These are phyloP conservation scores for Pythium folliculosum DNA, from an alignment of 352 stramenopile genomes.

Conservation along the genomic window DNA sequence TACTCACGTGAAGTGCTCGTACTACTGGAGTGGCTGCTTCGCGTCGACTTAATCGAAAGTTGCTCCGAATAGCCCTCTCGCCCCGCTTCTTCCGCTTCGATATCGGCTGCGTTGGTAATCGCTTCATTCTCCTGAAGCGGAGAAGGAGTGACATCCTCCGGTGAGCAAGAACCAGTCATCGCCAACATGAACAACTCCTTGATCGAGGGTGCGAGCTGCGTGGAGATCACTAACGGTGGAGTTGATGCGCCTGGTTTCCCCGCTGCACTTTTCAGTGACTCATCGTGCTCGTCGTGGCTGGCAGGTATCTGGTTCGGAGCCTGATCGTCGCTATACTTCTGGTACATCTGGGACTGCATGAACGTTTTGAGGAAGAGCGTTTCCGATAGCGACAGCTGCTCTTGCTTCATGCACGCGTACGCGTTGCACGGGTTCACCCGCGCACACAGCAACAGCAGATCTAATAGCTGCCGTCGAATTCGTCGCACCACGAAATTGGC, in stretches of 20 bases:
- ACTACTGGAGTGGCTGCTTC: background rate
- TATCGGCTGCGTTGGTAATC: background rate
- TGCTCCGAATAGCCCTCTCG: background rate
- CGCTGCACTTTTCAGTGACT: background rate
- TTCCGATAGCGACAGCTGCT: constrained; percentile 30
- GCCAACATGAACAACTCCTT: constrained; percentile 6
- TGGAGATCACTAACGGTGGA: background rate
- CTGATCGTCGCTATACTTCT: constrained; percentile 31
- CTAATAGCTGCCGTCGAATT: constrained; percentile 22
- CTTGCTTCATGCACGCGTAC: constrained; percentile 32
- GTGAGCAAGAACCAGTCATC: constrained; percentile 3
- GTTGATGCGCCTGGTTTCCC: background rate
- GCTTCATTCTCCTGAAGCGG: background rate
- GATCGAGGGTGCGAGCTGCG: background rate
- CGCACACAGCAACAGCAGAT: constrained; percentile 22
- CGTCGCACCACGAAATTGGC: constrained; percentile 21
- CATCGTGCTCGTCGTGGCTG: background rate
- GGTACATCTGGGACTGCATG: constrained; percentile 36
- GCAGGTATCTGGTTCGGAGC: background rate
- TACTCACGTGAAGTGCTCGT: background rate
- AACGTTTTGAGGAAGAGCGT: constrained; percentile 31
- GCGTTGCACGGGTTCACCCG: constrained; percentile 31
- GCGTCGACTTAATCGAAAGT: background rate
- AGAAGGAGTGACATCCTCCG: background rate
- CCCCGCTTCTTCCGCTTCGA: background rate